These are phyloP conservation scores for Hypoxylon sp. DNA, from an alignment of 2,329 filamentous ascomycete genomes.

Conservation along the genomic window DNA sequence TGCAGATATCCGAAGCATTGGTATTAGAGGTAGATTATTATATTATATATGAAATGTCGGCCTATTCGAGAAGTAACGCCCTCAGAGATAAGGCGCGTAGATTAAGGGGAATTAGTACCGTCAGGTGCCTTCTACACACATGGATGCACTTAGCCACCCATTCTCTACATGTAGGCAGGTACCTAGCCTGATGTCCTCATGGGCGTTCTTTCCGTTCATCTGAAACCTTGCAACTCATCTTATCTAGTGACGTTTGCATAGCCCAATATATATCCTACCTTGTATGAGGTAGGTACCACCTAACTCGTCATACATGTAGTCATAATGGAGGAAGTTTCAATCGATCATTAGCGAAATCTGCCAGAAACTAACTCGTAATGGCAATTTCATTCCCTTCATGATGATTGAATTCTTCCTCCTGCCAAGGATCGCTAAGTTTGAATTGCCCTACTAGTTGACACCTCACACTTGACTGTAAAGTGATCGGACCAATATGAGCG, in stretches of 20 bases:
- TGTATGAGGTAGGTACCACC: slow-evolving; percentile 1
- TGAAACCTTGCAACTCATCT: neutral
- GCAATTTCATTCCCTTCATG: neutral
- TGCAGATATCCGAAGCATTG: neutral
- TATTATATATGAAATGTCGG: neutral
- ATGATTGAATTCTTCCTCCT: neutral
- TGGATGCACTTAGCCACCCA: too few species aligned
- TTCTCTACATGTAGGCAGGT: too few species aligned
- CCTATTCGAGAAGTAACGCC: neutral
- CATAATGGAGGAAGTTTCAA: neutral
- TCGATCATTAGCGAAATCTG: neutral
- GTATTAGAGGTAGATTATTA: too few species aligned
- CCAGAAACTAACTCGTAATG: neutral
- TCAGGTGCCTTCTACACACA: neutral
- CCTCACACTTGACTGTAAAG: neutral
- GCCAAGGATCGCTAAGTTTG: neutral
- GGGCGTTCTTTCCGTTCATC: neutral
- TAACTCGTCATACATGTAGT: neutral
- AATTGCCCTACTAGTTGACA: too few species aligned
- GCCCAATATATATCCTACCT: neutral
- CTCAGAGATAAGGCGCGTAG: neutral
- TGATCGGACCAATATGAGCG: slow-evolving; percentile 38
- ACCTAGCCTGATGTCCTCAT: neutral
- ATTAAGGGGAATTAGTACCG: neutral
- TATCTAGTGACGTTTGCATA: neutral